Evolutionary conservation across 2,329 filamentous ascomycete species (phyloP).

Genomic region (Diplodia seriata): DNA sequence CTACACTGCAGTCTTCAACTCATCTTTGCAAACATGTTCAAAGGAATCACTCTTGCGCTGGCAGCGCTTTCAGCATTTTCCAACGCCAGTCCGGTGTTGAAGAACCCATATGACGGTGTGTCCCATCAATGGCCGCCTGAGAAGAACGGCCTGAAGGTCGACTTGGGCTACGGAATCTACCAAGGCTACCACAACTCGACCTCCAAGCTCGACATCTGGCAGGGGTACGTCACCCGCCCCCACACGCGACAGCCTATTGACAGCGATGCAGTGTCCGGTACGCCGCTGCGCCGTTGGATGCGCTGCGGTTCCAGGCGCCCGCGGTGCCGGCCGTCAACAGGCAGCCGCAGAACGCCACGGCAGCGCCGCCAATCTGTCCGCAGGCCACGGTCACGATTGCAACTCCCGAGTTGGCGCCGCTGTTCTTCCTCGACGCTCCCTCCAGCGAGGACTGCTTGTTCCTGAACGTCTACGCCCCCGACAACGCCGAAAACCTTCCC

Average conservation of each 20-base stretch:
- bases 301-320: not conserved
- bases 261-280: not conserved
- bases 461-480: slow-evolving; percentile 60
- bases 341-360: not conserved
- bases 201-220: slow-evolving; percentile 38
- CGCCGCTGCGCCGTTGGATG: not conserved
- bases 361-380: not conserved
- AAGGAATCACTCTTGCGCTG: not conserved
- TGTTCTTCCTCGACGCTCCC: not conserved
- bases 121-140: not conserved
- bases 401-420: not conserved
- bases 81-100: not conserved
- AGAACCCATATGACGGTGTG: not conserved
- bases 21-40: not conserved
- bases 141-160: slow-evolving; percentile 31
- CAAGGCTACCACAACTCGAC: slow-evolving; percentile 35
- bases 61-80: not conserved
- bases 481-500: slow-evolving; percentile 53
- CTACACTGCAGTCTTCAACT: not conserved
- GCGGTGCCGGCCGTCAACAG: not conserved
- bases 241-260: not conserved
- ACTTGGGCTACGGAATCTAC: slow-evolving; percentile 39
- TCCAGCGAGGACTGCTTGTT: slow-evolving; percentile 65
- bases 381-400: not conserved
- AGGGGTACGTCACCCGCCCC: slow-evolving; percentile 16